A percentile compares a stretch with the other conserved stretches of the same genome.
Evolutionary conservation across 208 protist species (phyloP).

Genomic region (Acanthamoeba lenticulata): DNA sequence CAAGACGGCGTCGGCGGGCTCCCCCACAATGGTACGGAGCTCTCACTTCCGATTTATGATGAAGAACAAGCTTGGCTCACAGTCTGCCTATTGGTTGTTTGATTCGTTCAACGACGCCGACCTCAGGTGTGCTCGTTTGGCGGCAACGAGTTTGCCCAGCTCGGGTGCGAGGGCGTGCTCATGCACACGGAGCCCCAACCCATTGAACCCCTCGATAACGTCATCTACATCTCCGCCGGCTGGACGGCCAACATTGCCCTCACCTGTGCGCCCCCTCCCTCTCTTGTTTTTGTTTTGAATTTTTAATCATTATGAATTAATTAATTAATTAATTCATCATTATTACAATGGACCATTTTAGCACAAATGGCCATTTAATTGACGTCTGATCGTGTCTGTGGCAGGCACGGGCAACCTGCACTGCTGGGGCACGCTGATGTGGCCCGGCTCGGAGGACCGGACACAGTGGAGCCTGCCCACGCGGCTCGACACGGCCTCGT

Average conservation of each 20-base stretch:
- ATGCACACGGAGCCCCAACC: constrained; percentile 32
- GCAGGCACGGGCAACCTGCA: neutral
- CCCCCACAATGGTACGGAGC: neutral
- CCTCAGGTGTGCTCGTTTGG: constrained; percentile 31
- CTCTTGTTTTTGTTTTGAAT: neutral
- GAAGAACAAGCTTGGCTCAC: neutral
- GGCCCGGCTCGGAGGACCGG: constrained; percentile 30
- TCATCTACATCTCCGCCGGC: neutral
- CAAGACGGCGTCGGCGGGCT: neutral
- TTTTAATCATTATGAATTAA: neutral
- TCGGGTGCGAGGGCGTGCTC: constrained; percentile 12
- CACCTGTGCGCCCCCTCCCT: neutral
- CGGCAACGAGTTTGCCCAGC: constrained; percentile 12
- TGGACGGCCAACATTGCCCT: constrained; percentile 44
- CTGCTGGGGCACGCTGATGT: constrained; percentile 35
- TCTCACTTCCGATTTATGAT: neutral
- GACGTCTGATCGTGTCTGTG: no score
- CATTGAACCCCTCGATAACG: neutral
- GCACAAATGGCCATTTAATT: no score
- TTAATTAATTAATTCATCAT: neutral
- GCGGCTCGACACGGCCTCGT: neutral
- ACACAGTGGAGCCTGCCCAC: neutral
- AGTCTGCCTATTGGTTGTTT: neutral
- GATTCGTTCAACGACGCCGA: neutral
- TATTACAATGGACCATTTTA: neutral